A percentile compares a stretch with the other conserved stretches of the same genome.
Conservation (phyloP, 371 early-diverging fungal genomes). For the Funneliformis caledonium region DNA sequence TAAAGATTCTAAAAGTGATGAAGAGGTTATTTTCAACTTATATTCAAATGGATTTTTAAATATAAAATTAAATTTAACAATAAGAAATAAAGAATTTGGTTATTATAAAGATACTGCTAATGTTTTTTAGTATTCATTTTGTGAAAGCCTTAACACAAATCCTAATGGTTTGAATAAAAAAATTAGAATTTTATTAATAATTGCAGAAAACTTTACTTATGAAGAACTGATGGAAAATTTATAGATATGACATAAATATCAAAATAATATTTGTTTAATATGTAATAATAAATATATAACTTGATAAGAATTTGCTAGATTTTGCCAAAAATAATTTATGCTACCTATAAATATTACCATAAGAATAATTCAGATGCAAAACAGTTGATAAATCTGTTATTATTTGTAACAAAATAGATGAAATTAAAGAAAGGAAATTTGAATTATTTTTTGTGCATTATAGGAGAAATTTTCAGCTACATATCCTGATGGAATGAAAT, state of each 20-base stretch:
- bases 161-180: background rate
- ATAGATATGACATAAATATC: too few relatives aligned
- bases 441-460: too few relatives aligned
- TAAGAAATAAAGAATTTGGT: too few relatives aligned
- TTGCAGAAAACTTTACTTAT: slow-evolving; percentile 1
- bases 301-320: too few relatives aligned
- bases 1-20: too few relatives aligned
- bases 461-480: background rate
- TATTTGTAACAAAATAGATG: background rate
- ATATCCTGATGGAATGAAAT: slow-evolving; percentile 1
- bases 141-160: background rate
- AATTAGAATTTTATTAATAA: background rate
- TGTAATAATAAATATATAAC: background rate
- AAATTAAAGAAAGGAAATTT: slow-evolving; percentile 8
- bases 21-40: background rate
- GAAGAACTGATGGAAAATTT: background rate
- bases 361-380: background rate
- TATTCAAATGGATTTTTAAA: slow-evolving; percentile 5
- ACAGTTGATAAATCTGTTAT: background rate
- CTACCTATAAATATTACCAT: background rate
- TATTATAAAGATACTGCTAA: background rate
- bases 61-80: background rate
- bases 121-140: background rate
- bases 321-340: background rate
- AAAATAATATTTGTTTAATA: background rate